Base-by-base conservation (phyloP, 805 yeast species). In the Monosporozyma solicola region DNA sequence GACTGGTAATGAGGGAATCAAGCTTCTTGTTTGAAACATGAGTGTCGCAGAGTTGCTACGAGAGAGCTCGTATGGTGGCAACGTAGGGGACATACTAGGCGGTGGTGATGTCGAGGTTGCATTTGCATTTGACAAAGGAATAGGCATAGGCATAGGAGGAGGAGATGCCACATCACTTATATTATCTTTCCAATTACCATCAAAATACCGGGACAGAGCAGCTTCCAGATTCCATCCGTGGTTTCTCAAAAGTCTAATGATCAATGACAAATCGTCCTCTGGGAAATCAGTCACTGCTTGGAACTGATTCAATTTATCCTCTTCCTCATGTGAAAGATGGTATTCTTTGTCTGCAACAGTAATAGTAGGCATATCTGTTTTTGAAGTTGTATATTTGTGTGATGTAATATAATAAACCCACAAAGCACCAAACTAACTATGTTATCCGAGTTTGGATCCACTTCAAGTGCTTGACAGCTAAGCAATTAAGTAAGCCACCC, bases 181-280 rank as follows among this genome's bases (percentile, higher is more conserved):
- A 29, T 45, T 55, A 41, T 59, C 59, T 16, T 66, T 74, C 67
- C 80, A 72, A 50, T 75, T 72, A 20, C 76, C 78, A 59, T 85
- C 91, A 61, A 83, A 83, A 63, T 75, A 85, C 50, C 80, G 74
- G 3, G 84, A 76, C 33, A 83, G 66, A 1, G 89, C 80, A 45
- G 76, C 71, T 59, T 84, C 87, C 49, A 85, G 61, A 59, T 83
- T 76, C 83, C 83, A 82, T 49, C 80, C 76, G 58, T 80, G 76
- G 48, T 77, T 74, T 33, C 73, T 66, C 50, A 84, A 63, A 27
- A 83, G 64, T 50, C 71, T 65, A 3, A 76, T 64, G 2, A 83
- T 75, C 46, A 76, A 72, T 0, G 74, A 74, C 47, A 73, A 67
- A 29, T 79, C 79, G 0, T 71, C 74, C 5, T 75, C 79, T 9